Base-by-base conservation (phyloP, 2,329 filamentous ascomycete species). In the Neofusicoccum cordaticola region DNA sequence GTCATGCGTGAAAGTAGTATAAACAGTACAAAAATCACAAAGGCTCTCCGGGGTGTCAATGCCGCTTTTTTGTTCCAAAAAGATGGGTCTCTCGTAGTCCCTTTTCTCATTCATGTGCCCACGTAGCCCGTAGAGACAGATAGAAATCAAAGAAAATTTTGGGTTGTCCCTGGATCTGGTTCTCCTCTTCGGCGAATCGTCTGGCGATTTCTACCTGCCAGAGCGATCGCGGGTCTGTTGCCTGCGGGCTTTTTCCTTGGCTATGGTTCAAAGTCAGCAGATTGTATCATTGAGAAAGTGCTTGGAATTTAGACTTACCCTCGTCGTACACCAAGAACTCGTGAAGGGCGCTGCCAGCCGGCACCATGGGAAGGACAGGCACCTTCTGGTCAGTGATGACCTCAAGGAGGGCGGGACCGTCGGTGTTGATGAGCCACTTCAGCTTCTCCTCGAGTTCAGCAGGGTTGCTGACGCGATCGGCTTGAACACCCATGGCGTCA, bases 351-450 rank as follows among this genome's bases (percentile, higher is more conserved):
- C 86, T 89, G 42, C 95, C 95, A 44, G 87, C 89, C 3, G 94
- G 94, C 52, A 99, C 95, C 95, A 98, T 98, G 42, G 95, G 95
- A 73, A 98, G 82, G n/a, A 99, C 94, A 52, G 94, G 94, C 31
- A 95, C 90, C 86, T 95, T 89, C 75, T 86, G 85, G 78, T 98
- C 95, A 3, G 92, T 95, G 61, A 97, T 85, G 62, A 99, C 90
- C 81, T 98, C 94, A 66, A 99, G 84, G 68, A 98, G 85, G 45
- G 93, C 93, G 19, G 95, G 95, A n/a, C 94, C 95, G 35, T 97
- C 91, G 5, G 86, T 88, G 72, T 74, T 76, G 71, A 98, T 90
- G 75, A 98, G 85, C 92, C 95, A 97, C 79, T 90, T 87, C 68
- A 99, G 83, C 72, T 86, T 88, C 52, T 90, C 90, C 65, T 88